These are phyloP conservation scores for Kuraishia capsulata DNA, from an alignment of 805 yeast genomes.

Conservation along the genomic window DNA sequence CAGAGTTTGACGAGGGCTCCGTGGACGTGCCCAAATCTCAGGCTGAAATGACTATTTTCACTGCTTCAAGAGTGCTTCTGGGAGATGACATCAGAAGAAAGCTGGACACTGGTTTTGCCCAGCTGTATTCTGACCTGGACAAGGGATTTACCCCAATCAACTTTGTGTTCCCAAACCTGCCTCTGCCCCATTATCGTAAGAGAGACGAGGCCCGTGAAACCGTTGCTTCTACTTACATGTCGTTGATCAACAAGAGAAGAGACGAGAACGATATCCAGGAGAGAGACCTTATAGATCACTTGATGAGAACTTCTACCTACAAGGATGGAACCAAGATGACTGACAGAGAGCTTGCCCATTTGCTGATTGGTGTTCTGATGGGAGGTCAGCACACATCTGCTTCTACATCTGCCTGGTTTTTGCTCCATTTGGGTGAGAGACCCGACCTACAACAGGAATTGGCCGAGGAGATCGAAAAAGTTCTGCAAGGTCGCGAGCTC, in stretches of 20 bases:
- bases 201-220: constrained; percentile 85
- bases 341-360: constrained; percentile 88
- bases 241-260: constrained; percentile 69
- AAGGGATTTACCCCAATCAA: constrained; percentile 95
- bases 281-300: constrained; percentile 83
- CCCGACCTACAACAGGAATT: constrained; percentile 81
- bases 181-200: constrained; percentile 62
- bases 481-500: constrained; percentile 53
- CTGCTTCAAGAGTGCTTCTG: constrained; percentile 85
- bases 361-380: constrained; percentile 93
- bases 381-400: constrained; percentile 99
- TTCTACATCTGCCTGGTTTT: constrained; percentile 90
- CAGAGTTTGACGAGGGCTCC: constrained; percentile 39
- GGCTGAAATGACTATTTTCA: constrained; percentile 92
- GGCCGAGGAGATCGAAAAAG: constrained; percentile 61
- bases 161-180: constrained; percentile 91
- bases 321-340: constrained; percentile 94
- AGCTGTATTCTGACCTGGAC: constrained; percentile 82
- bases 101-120: constrained; percentile 77
- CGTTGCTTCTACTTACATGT: constrained; percentile 75
- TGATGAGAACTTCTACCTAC: constrained; percentile 75
- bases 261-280: constrained; percentile 64
- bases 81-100: constrained; percentile 87
- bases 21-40: constrained; percentile 72
- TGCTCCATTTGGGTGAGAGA: constrained; percentile 81